Conservation (phyloP, 208 protist genomes). For the Leishmania gerbilli region DNA sequence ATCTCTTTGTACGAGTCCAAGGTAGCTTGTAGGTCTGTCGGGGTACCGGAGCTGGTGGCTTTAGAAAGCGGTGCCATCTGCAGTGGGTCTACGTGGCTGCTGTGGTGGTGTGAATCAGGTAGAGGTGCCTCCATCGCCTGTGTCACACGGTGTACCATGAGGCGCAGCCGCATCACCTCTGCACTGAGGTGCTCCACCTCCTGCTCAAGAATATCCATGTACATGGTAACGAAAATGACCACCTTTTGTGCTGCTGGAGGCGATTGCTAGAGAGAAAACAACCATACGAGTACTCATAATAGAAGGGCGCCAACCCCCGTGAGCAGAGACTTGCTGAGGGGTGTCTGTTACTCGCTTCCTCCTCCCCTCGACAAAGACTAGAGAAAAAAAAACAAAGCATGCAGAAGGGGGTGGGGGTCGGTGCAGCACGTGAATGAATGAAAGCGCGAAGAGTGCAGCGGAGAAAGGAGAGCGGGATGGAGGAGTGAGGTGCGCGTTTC, state of each 20-base stretch:
- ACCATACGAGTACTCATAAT: no score
- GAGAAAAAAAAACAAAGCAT: no score
- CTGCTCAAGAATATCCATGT: constrained; percentile 79
- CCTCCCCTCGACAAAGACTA: background rate
- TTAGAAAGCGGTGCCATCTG: background rate
- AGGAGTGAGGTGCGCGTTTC: background rate
- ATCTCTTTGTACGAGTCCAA: constrained; percentile 32
- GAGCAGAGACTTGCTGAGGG: background rate
- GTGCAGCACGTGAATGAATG: background rate
- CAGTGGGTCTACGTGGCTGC: constrained; percentile 15
- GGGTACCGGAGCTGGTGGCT: background rate
- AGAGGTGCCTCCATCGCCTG: constrained; percentile 49
- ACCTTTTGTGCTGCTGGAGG: background rate
- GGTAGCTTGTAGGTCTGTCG: constrained; percentile 11
- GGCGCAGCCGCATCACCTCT: constrained; percentile 83
- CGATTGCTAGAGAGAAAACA: background rate
- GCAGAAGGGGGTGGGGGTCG: no score
- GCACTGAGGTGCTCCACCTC: constrained; percentile 84
- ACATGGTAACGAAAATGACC: constrained; percentile 31
- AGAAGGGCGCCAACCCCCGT: no score
- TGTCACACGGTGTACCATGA: constrained; percentile 82
- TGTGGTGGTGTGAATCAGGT: background rate
- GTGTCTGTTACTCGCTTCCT: background rate
- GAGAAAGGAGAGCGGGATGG: background rate
- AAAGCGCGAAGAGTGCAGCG: background rate